Percentiles rank a stretch among this genome's conserved stretches.
Evolutionary conservation across 192 early-diverging fungal species (phyloP).

Genomic region (Gaertneriomyces semiglobifer): DNA sequence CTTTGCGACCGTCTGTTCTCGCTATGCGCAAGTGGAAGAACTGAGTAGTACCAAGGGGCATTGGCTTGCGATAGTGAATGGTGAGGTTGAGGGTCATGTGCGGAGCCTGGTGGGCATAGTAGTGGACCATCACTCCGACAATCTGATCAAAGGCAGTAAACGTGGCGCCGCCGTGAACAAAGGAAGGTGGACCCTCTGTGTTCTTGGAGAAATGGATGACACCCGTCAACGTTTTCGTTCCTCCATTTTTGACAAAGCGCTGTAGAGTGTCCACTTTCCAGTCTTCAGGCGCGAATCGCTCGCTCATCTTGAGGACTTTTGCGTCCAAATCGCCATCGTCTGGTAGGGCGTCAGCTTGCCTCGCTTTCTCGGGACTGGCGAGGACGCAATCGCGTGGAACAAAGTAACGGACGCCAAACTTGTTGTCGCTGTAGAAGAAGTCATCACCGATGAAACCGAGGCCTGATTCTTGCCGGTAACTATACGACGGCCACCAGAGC

Average conservation of each 20-base stretch:
- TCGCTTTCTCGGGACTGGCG: background rate
- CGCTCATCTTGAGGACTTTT: constrained; percentile 6
- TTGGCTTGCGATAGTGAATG: constrained; percentile 7
- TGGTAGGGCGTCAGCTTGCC: background rate
- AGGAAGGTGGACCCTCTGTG: constrained; percentile 11
- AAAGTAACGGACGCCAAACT: constrained; percentile 7
- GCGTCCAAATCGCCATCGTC: background rate
- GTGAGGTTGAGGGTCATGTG: constrained; percentile 23
- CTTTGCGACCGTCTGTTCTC: constrained; percentile 6
- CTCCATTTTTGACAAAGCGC: background rate
- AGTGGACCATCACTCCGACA: constrained; percentile 9
- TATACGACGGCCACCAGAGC: constrained; percentile 20
- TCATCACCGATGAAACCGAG: constrained; percentile 7
- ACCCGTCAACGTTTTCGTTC: background rate
- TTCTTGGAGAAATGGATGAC: constrained; percentile 1
- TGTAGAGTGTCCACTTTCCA: background rate
- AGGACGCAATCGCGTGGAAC: constrained; percentile 11
- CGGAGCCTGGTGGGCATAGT: background rate
- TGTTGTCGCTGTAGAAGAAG: constrained; percentile 13
- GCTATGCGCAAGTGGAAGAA: constrained; percentile 6
- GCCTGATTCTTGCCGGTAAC: background rate
- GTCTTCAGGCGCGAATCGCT: background rate
- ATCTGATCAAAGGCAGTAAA: constrained; percentile 19
- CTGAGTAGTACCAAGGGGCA: constrained; percentile 1
- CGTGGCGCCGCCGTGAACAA: constrained; percentile 15